Percentiles rank a stretch among this genome's conserved stretches.
These are phyloP conservation scores for Candida patagonica DNA, from an alignment of 805 yeast genomes.

Conservation along the genomic window DNA sequence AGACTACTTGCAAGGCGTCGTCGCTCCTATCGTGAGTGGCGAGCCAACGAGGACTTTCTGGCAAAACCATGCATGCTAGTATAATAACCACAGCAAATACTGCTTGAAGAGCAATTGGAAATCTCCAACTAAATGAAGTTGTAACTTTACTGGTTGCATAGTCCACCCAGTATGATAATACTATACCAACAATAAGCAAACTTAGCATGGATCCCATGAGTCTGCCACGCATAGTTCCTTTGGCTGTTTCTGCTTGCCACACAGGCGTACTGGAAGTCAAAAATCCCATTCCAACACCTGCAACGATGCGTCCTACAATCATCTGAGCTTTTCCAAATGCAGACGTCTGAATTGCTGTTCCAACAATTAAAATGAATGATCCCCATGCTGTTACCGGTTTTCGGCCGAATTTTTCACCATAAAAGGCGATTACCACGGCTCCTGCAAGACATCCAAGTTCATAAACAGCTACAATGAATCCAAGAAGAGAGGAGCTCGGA, in stretches of 20 bases:
- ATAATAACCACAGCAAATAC: conserved; percentile 32
- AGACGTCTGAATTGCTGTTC: conserved; percentile 29
- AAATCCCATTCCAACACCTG: conserved; percentile 71
- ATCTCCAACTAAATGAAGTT: conserved; percentile 11
- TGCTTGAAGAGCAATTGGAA: conserved; percentile 17
- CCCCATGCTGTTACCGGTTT: conserved; percentile 2
- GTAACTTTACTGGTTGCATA: conserved; percentile 8
- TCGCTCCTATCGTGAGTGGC: conserved; percentile 57
- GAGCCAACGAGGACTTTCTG: conserved; percentile 80
- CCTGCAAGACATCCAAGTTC: conserved; percentile 9
- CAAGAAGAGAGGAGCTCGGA: conserved; percentile 22
- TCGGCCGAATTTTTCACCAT: conserved; percentile 11
- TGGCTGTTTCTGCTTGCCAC: conserved; percentile 70
- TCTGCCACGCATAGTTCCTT: conserved; percentile 55
- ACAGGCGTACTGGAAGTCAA: conserved; percentile 71
- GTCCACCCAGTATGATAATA: conserved; percentile 24
- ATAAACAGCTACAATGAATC: conserved; percentile 5
- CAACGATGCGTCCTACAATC: conserved; percentile 52
- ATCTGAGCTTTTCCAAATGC: conserved; percentile 15
- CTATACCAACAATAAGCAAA: conserved; percentile 19
- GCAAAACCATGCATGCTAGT: conserved; percentile 41
- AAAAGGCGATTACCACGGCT: not conserved
- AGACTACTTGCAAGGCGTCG: conserved; percentile 47
- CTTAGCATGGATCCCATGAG: conserved; percentile 11
- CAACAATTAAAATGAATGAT: conserved; percentile 4